Percentiles rank a stretch among this genome's conserved stretches.
Evolutionary conservation across 768 basidiomycete species (phyloP).

Genomic region (Lentinula detonsa): DNA sequence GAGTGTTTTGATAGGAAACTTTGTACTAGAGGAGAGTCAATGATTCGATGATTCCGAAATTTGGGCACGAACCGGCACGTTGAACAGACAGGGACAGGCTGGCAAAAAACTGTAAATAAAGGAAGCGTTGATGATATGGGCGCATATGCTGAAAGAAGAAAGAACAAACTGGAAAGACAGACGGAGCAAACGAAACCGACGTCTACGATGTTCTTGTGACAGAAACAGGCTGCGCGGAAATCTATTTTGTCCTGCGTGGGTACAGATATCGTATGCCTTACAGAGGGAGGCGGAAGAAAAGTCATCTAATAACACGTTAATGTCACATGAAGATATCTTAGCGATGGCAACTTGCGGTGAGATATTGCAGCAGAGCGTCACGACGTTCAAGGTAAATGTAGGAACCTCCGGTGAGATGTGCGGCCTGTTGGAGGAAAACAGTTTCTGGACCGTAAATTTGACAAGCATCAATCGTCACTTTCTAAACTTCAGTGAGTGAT

Average conservation of each 20-base stretch:
- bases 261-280: constrained; percentile 72
- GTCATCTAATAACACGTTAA: constrained; percentile 64
- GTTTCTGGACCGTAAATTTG: constrained; percentile 86
- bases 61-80: constrained; percentile 73
- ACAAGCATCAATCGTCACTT: constrained; percentile 95
- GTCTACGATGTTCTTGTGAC: constrained; percentile 95
- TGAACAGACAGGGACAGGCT: constrained; percentile 88
- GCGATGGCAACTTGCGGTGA: constrained; percentile 48
- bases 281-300: constrained; percentile 61
- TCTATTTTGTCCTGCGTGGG: constrained; percentile 95
- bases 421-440: constrained; percentile 95
- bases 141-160: constrained; percentile 3
- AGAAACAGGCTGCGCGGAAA: constrained; percentile 97
- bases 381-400: constrained; percentile 82
- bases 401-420: constrained; percentile 90
- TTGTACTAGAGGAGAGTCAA: constrained; percentile 52
- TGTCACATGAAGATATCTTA: not conserved
- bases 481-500: constrained; percentile 38
- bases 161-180: constrained; percentile 82
- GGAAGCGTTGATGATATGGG: not conserved
- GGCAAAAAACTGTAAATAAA: constrained; percentile 74
- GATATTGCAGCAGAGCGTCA: constrained; percentile 87
- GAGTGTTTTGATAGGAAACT: constrained; percentile 91
- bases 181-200: constrained; percentile 99
- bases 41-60: constrained; percentile 5